Conservation (phyloP, 495 filamentous ascomycete species). For the Talaromyces stipitatus region DNA sequence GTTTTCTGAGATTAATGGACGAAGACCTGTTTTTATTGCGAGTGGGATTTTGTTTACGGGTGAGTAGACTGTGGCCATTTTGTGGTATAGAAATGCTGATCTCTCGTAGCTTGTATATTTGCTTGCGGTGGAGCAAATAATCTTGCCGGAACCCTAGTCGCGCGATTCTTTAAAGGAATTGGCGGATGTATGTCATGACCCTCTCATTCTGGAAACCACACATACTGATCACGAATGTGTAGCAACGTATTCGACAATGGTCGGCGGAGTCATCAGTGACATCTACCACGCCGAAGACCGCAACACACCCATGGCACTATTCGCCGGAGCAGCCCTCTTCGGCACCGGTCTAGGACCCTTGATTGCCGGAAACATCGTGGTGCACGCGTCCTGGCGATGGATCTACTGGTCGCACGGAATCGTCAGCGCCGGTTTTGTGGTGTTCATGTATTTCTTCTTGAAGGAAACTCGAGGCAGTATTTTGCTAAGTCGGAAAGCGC, state of each 20-base stretch:
- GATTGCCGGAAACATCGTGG: slow-evolving; percentile 60
- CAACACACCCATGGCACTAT: slow-evolving; percentile 87
- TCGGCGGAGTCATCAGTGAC: slow-evolving; percentile 85
- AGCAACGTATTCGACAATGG: slow-evolving; percentile 82
- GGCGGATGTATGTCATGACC: slow-evolving; percentile 45
- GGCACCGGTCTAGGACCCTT: slow-evolving; percentile 81
- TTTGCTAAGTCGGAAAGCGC: slow-evolving; percentile 70
- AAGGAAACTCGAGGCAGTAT: slow-evolving; percentile 81
- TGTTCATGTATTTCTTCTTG: slow-evolving; percentile 58
- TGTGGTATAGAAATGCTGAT: neutral
- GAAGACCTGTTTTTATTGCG: slow-evolving; percentile 70
- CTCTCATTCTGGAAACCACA: neutral
- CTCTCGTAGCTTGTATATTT: slow-evolving; percentile 50
- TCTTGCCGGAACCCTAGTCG: slow-evolving; percentile 66
- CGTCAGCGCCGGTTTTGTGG: slow-evolving; percentile 53
- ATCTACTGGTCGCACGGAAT: slow-evolving; percentile 85
- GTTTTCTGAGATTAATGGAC: slow-evolving; percentile 80
- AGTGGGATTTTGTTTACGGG: slow-evolving; percentile 62
- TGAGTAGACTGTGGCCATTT: slow-evolving; percentile 9
- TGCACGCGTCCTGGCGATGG: slow-evolving; percentile 72
- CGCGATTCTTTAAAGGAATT: slow-evolving; percentile 68
- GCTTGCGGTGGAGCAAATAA: slow-evolving; percentile 68
- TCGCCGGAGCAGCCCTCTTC: slow-evolving; percentile 64
- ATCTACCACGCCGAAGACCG: slow-evolving; percentile 73
- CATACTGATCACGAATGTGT: neutral